These are phyloP conservation scores for Chlamydomonas sp. DNA, from an alignment of 139 green algal genomes.

Conservation along the genomic window DNA sequence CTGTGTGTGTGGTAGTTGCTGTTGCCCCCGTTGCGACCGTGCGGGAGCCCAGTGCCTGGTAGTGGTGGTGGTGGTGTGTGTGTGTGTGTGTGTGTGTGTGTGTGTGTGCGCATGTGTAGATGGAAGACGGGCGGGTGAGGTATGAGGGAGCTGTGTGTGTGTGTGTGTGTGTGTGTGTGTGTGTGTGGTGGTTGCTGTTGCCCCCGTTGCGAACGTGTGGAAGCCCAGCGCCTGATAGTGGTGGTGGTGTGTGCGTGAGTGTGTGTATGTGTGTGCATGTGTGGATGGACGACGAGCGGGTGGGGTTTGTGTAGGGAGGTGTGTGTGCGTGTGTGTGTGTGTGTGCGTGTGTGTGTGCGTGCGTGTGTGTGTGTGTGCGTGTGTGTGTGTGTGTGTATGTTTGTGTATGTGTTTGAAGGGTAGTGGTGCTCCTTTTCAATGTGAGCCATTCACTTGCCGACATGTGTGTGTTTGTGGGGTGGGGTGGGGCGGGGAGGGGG, in stretches of 20 bases:
- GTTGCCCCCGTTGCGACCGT: conserved; percentile 5
- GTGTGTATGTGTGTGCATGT: too few relatives aligned
- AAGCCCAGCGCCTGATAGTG: background rate
- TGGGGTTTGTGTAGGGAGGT: background rate
- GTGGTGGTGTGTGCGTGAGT: too few relatives aligned
- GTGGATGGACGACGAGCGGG: too few relatives aligned
- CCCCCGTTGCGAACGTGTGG: background rate
- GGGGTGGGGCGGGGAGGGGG: too few relatives aligned
- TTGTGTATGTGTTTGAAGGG: too few relatives aligned
- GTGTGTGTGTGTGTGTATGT: background rate
- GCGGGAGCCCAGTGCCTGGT: conserved; percentile 17
- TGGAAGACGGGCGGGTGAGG: background rate
- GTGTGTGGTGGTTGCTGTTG: background rate
- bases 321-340: background rate
- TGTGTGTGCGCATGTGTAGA: background rate
- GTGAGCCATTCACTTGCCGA: too few relatives aligned
- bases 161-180: background rate
- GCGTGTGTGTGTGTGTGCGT: background rate
- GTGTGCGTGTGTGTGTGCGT: background rate
- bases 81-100: background rate
- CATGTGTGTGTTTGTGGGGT: too few relatives aligned
- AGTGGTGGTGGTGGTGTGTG: background rate
- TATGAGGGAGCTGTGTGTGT: background rate
- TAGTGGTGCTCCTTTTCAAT: too few relatives aligned
- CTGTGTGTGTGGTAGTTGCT: background rate